Evolutionary conservation across 805 yeast species (phyloP), one percentile per base, ranked within the genome.

Genomic region (Saturnispora serradocipensis): DNA sequence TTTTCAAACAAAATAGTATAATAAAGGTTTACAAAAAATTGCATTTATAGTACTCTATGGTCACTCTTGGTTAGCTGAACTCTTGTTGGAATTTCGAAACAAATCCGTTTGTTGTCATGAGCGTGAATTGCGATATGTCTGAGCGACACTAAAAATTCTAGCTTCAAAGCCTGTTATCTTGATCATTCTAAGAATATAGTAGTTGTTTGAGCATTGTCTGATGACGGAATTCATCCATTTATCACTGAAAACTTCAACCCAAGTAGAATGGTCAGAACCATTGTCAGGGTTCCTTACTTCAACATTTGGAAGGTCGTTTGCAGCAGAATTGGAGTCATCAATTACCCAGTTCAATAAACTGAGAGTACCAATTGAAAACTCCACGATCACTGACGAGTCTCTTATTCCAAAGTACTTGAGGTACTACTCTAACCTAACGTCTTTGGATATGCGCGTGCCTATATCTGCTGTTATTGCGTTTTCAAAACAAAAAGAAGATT

Each of bases 391-490:
- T 38, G 80, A 77, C 55, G 46, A 45, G 10, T 42, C 50, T 2
- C 13, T 48, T 15, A n/a, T 56, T 24, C 42, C 49, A 8, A 58
- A 82, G 18, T 74, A 82, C 56, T 82, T 78, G 62, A 76, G 77
- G 50, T 91, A 91, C 66, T 88, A 82, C 61, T 86, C 87, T 15
- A 93, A 84, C 63, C 65, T 93, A 55, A 96, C 90, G 61, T 76
- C 88, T 11, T 68, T 93, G 46, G 89, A 86, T 55, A 67, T 88
- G 57, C 72, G 97, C 49, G 66, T 91, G 20, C 93, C 97, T 1
- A 74, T 82, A 53, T 73, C 72, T 49, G 69, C 75, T n/a, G 66
- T 70, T 4, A 6, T 45, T 22, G 15, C 47, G 10, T 30, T 28
- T 18, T 13, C 43, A n/a, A 48, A 48, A 35, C 27, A 5, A 11